These are phyloP conservation scores for Phytopythium oedochilum DNA, from an alignment of 352 stramenopile genomes.

Conservation along the genomic window DNA sequence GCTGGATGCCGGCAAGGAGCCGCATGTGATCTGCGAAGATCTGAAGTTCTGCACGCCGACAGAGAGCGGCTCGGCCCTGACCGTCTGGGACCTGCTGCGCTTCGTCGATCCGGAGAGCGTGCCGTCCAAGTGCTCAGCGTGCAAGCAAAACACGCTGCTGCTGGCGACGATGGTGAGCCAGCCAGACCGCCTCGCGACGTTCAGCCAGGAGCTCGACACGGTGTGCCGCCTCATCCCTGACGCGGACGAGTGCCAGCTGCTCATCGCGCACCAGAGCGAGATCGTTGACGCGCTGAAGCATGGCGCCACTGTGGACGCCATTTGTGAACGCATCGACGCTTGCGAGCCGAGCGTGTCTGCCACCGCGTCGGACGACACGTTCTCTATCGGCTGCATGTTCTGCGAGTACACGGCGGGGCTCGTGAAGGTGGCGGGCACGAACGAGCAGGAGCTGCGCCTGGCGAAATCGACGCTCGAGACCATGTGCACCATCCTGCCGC, in stretches of 20 bases:
- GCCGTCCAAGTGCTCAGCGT: slow-evolving; percentile 41
- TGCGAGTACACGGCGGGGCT: slow-evolving; percentile 78
- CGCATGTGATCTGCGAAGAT: slow-evolving; percentile 47
- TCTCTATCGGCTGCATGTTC: slow-evolving; percentile 66
- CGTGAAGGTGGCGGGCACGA: slow-evolving; percentile 34
- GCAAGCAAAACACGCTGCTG: slow-evolving; percentile 55
- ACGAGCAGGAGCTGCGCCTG: slow-evolving; percentile 46
- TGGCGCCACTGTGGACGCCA: slow-evolving; percentile 39
- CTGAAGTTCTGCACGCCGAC: slow-evolving; percentile 41
- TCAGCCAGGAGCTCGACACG: slow-evolving; percentile 38
- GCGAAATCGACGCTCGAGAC: slow-evolving; percentile 69
- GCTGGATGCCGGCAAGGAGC: slow-evolving; percentile 52
- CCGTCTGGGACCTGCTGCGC: slow-evolving; percentile 28
- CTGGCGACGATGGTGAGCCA: slow-evolving; percentile 43
- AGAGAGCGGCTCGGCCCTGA: slow-evolving; percentile 11
- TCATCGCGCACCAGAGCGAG: slow-evolving; percentile 41
- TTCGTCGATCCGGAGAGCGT: slow-evolving; percentile 35
- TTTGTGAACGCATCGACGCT: slow-evolving; percentile 42
- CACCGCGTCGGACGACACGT: slow-evolving; percentile 22
- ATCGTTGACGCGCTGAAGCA: slow-evolving; percentile 54
- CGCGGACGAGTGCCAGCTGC: slow-evolving; percentile 45
- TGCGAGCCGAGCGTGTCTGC: slow-evolving; percentile 15
- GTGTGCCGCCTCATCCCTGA: slow-evolving; percentile 61
- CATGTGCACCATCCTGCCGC: slow-evolving; percentile 70
- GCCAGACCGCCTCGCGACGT: slow-evolving; percentile 40